phyloP scores from a whole-genome alignment of 2,329 filamentous ascomycete genomes.

The Nemania bipapillata region DNA sequence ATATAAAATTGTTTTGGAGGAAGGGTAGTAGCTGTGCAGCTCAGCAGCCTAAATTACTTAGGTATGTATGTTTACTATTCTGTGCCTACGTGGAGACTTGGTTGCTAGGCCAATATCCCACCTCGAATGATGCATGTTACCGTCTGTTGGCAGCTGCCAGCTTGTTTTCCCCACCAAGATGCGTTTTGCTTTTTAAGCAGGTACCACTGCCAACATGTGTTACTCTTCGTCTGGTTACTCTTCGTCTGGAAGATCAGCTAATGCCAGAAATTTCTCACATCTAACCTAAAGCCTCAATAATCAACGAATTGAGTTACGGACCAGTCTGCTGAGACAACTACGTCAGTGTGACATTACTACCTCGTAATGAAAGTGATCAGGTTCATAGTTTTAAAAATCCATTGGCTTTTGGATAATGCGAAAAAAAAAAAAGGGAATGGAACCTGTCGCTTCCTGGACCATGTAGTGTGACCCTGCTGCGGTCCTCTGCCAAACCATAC shows the following conservation, averaged over 20 bases:
- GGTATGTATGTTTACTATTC: slow-evolving; percentile 26
- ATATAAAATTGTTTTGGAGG: background rate
- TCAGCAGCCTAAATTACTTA: background rate
- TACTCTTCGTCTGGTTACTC: too few species aligned
- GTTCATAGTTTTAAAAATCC: background rate
- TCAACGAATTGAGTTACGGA: too few species aligned
- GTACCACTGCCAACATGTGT: too few species aligned
- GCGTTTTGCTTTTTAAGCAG: background rate
- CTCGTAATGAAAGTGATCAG: background rate
- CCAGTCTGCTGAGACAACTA: background rate
- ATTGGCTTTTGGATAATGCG: background rate
- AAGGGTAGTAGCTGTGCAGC: background rate
- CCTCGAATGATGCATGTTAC: background rate
- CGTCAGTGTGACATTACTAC: background rate
- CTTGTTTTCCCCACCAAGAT: background rate
- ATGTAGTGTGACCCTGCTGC: too few species aligned
- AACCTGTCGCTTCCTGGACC: slow-evolving; percentile 36
- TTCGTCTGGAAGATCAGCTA: too few species aligned
- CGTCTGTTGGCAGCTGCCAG: slow-evolving; percentile 12
- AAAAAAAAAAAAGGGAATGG: background rate
- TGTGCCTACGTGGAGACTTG: background rate
- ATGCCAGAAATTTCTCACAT: too few species aligned
- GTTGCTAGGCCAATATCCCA: slow-evolving; percentile 33
- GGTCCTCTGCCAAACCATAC: slow-evolving; percentile 13
- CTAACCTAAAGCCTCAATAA: too few species aligned